Conservation (phyloP, 2,329 filamentous ascomycete species). For the Hymenoscyphus occultus region DNA sequence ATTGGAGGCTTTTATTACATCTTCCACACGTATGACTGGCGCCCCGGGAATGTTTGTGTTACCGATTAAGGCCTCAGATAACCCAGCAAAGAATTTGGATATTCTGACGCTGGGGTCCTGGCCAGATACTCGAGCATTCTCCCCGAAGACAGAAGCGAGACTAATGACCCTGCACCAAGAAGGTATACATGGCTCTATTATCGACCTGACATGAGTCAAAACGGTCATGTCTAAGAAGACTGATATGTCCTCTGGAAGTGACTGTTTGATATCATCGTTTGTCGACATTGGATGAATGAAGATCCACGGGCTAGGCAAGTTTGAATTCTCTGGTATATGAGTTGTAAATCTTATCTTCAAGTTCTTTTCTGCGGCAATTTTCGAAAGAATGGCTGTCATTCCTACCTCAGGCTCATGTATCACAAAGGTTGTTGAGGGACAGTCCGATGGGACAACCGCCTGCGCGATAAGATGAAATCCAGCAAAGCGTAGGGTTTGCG, state of each 20-base stretch:
- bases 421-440: background rate
- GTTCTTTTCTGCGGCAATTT: background rate
- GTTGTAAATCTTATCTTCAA: conserved; percentile 3
- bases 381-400: background rate
- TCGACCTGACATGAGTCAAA: background rate
- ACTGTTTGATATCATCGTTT: background rate
- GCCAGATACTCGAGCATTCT: background rate
- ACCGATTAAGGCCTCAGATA: background rate
- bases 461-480: background rate
- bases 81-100: background rate
- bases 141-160: background rate
- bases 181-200: background rate
- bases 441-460: background rate
- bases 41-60: background rate
- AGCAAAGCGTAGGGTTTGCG: background rate
- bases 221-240: background rate
- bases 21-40: background rate
- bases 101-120: background rate
- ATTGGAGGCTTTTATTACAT: background rate
- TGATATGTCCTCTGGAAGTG: background rate
- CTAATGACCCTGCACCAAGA: background rate
- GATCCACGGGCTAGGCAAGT: background rate
- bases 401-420: conserved; percentile 7
- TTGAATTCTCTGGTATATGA: background rate
- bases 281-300: background rate